These are phyloP conservation scores for Canavalia gladiata DNA, from an alignment of 306 rosid species.

Conservation along the genomic window DNA sequence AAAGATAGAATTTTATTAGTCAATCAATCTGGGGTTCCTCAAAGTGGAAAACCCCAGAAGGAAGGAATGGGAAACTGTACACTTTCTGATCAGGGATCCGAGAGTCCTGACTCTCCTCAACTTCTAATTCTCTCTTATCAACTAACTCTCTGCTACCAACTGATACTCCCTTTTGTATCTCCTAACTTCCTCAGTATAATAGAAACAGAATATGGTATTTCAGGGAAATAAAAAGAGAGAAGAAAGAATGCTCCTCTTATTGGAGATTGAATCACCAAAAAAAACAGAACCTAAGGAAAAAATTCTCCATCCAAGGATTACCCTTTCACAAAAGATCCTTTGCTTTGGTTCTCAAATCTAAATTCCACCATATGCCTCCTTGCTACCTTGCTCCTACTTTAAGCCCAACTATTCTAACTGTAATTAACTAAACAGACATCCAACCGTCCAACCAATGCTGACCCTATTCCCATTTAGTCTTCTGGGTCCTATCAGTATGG, in stretches of 20 bases:
- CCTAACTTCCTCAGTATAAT: too few relatives aligned
- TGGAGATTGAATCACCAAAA: background rate
- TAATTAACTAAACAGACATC: constrained; percentile 13
- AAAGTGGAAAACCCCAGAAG: too few relatives aligned
- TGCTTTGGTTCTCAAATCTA: background rate
- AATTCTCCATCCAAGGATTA: background rate
- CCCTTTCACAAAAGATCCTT: background rate
- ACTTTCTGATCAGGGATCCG: too few relatives aligned
- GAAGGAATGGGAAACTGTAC: too few relatives aligned
- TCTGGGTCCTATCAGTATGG: background rate
- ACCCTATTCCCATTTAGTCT: constrained; percentile 29
- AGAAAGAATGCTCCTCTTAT: background rate
- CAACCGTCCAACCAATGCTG: constrained; percentile 4
- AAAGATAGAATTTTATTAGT: too few relatives aligned
- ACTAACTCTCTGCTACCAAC: too few relatives aligned
- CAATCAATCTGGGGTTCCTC: too few relatives aligned
- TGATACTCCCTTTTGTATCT: too few relatives aligned
- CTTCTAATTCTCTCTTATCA: too few relatives aligned
- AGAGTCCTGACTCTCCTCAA: too few relatives aligned
- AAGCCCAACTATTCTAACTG: background rate
- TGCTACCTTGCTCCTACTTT: background rate
- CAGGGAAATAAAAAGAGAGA: background rate
- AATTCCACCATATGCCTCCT: background rate
- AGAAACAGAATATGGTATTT: background rate
- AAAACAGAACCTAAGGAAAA: too few relatives aligned